Evolutionary conservation across 495 filamentous ascomycete species (phyloP).

Genomic region (Monascus purpureus): DNA sequence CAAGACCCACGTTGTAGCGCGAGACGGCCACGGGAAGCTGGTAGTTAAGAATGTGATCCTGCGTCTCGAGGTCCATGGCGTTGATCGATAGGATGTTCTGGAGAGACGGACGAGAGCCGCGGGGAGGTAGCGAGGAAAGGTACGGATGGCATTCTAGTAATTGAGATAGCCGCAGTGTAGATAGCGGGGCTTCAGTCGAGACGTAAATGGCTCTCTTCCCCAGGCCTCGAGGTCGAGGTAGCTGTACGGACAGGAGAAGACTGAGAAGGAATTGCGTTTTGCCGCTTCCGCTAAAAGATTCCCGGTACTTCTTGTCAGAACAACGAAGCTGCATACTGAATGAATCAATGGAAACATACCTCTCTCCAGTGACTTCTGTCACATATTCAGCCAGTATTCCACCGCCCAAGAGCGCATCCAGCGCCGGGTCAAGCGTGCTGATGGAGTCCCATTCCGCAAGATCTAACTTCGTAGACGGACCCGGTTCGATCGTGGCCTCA

Average conservation of each 20-base stretch:
- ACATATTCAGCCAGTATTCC: slow-evolving; percentile 76
- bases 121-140: slow-evolving; percentile 33
- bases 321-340: background rate
- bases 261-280: slow-evolving; percentile 93
- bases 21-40: slow-evolving; percentile 77
- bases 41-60: slow-evolving; percentile 87
- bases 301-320: too few species aligned
- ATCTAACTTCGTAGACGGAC: slow-evolving; percentile 17
- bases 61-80: slow-evolving; percentile 84
- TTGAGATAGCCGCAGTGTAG: slow-evolving; percentile 68
- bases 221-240: slow-evolving; percentile 58
- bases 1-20: slow-evolving; percentile 58
- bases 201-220: slow-evolving; percentile 68
- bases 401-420: slow-evolving; percentile 68
- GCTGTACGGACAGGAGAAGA: slow-evolving; percentile 68
- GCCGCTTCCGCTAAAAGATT: slow-evolving; percentile 54
- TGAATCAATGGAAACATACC: slow-evolving; percentile 26
- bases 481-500: slow-evolving; percentile 6
- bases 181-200: slow-evolving; percentile 79
- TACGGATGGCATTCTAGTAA: slow-evolving; percentile 53
- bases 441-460: slow-evolving; percentile 43
- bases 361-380: slow-evolving; percentile 88
- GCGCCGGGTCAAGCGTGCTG: slow-evolving; percentile 60
- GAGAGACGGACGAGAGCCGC: slow-evolving; percentile 44
- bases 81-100: slow-evolving; percentile 58